phyloP scores from a whole-genome alignment of 768 basidiomycete species.

The Collybia sp. region DNA sequence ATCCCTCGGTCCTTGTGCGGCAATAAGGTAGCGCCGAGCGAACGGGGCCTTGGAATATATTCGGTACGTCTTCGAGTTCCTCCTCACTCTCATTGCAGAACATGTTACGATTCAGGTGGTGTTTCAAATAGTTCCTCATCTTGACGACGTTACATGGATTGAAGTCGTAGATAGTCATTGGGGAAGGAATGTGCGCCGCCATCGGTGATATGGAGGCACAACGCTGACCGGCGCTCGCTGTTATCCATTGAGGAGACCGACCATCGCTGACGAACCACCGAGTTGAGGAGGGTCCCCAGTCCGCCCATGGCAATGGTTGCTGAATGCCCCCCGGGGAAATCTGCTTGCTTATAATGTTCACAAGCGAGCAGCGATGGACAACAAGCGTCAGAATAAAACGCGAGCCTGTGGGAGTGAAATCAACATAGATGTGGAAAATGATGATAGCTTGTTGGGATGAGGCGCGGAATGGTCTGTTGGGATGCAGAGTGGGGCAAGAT shows the following conservation, averaged over 20 bases:
- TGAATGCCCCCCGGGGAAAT: background rate
- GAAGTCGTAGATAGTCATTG: too few relatives aligned
- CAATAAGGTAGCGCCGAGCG: too few relatives aligned
- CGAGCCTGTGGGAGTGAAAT: background rate
- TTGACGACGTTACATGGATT: too few relatives aligned
- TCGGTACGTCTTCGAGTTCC: too few relatives aligned
- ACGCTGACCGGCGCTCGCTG: conserved; percentile 28
- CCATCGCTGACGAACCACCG: conserved; percentile 24
- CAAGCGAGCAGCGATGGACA: conserved; percentile 25
- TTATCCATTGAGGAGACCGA: conserved; percentile 32
- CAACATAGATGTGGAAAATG: conserved; percentile 25
- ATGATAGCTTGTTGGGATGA: conserved; percentile 23
- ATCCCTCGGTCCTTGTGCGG: too few relatives aligned
- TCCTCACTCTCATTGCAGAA: too few relatives aligned
- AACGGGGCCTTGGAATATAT: too few relatives aligned
- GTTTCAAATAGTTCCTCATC: too few relatives aligned
- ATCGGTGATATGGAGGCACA: conserved; percentile 17
- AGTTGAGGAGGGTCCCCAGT: conserved; percentile 28
- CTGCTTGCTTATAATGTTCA: conserved; percentile 7
- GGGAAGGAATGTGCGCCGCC: background rate
- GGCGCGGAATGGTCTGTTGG: conserved; percentile 17
- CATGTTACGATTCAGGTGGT: too few relatives aligned
- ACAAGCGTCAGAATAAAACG: conserved; percentile 23
- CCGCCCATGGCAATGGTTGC: conserved; percentile 15
- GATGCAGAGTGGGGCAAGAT: conserved; percentile 5